Evolutionary conservation across 116 monocot species (phyloP), one percentile per base, ranked within the genome.

Genomic region (Iris pallida): DNA sequence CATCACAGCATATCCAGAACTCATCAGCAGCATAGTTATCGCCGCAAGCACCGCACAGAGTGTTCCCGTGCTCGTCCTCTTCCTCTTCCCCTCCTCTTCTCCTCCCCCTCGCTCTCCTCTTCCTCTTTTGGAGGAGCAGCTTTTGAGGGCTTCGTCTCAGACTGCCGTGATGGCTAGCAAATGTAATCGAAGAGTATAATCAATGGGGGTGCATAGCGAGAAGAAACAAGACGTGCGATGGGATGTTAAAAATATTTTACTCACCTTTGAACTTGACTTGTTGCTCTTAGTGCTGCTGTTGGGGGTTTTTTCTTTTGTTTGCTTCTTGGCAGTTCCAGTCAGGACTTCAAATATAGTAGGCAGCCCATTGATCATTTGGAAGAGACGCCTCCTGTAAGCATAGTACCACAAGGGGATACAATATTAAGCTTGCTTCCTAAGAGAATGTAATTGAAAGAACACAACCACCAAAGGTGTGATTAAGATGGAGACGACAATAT

Each of bases 1-100:
- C 44, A 63, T 94, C 94, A 47, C 94, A 94, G 77, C 90, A 90
- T 56, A 94, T 94, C 94, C 94, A 94, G 75, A 93, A 93, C 77
- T 89, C 89, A 20, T 93, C 93, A 6, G 71, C 77, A 3, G 81
- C 89, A 16, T 93, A 89, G 68, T 85, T 88, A 65, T 89, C 83
- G 0, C 93, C 93, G 45, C 93, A 93, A 13, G 93, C 86, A 14
- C 93, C 93, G n/a, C 93, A 93, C 8, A 89, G 62, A 2, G 89
- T 86, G 53, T 80, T 84, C 18, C 79, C 93, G 17, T 86, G 86
- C 44, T 93, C 93, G 1, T 89, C 92, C 41, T 86, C 81, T 0
- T 80, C 81, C 7, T 79, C 85, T 10, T 73, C 90, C 17, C 88
- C 2, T 79, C 83, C 17, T 76, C 88, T 0, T 66, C 78, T 30